phyloP scores from a whole-genome alignment of 305 asterid species.

The Stenogyne calaminthoides region DNA sequence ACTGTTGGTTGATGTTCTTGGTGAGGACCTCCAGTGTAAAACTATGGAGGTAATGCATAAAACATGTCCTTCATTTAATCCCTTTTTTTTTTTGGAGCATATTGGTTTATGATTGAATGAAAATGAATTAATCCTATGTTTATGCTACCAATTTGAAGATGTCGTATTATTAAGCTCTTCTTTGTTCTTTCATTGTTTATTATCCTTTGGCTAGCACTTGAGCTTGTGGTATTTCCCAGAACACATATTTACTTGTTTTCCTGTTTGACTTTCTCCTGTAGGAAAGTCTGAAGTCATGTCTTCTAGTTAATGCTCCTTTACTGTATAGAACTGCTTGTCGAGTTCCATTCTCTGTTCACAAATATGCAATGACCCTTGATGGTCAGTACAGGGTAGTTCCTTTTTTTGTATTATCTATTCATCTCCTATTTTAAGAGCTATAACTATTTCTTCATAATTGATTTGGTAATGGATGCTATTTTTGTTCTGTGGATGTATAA shows the following conservation, averaged over 20 bases:
- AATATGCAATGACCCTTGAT: conserved; percentile 98
- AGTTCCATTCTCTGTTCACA: conserved; percentile 94
- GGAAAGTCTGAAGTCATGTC: conserved; percentile 89
- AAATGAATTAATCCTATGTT: background rate
- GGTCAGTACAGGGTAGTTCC: conserved; percentile 62
- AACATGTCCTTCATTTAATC: conserved; percentile 1
- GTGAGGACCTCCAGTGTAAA: conserved; percentile 79
- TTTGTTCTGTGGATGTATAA: conserved; percentile 1
- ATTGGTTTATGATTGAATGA: background rate
- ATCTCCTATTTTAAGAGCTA: background rate
- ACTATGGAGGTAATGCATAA: conserved; percentile 59
- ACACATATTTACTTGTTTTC: conserved; percentile 13
- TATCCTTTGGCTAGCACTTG: conserved; percentile 13
- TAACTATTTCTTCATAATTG: conserved; percentile 4
- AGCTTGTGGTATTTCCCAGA: conserved; percentile 12
- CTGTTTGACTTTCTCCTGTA: conserved; percentile 36
- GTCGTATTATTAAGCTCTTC: background rate
- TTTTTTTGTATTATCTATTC: conserved; percentile 20
- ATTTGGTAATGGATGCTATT: conserved; percentile 17
- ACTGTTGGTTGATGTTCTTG: conserved; percentile 84
- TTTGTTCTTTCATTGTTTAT: background rate
- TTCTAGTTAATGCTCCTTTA: conserved; percentile 94
- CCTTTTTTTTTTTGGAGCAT: background rate
- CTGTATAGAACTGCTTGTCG: conserved; percentile 84
- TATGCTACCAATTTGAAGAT: conserved; percentile 3